phyloP scores from a whole-genome alignment of 768 basidiomycete genomes.

The Tricholoma matsutake region DNA sequence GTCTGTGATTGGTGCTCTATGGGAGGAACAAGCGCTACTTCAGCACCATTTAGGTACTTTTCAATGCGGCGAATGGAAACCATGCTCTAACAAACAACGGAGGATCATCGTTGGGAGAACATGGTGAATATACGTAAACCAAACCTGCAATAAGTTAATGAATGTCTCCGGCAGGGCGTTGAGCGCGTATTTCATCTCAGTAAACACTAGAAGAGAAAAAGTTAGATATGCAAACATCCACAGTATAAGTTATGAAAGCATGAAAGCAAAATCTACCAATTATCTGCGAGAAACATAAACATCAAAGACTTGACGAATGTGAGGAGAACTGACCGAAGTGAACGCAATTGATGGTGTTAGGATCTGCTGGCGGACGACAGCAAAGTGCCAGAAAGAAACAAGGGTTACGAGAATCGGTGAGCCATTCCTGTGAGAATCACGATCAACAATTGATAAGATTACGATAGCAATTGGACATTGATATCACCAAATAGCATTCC shows the following conservation, averaged over 20 bases:
- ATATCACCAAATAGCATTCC: slow-evolving; percentile 46
- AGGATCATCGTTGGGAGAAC: background rate
- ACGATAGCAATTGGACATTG: background rate
- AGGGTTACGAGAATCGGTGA: slow-evolving; percentile 60
- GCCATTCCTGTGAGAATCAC: slow-evolving; percentile 47
- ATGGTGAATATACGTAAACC: background rate
- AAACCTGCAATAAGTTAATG: slow-evolving; percentile 82
- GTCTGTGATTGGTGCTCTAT: slow-evolving; percentile 52
- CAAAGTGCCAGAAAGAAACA: slow-evolving; percentile 67
- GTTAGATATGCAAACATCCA: too few species aligned
- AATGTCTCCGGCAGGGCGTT: slow-evolving; percentile 89
- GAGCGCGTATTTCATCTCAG: slow-evolving; percentile 84
- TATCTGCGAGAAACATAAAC: slow-evolving; percentile 38
- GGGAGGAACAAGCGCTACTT: slow-evolving; percentile 63
- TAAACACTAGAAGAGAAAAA: slow-evolving; percentile 55
- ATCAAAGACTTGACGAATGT: slow-evolving; percentile 43
- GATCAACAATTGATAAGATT: background rate
- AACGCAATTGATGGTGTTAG: slow-evolving; percentile 87
- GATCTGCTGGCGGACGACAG: slow-evolving; percentile 63
- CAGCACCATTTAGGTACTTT: slow-evolving; percentile 76
- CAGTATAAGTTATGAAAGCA: background rate
- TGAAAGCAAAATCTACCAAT: slow-evolving; percentile 26
- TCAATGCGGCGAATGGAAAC: slow-evolving; percentile 90
- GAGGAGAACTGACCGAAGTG: slow-evolving; percentile 49
- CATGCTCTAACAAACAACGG: slow-evolving; percentile 44